phyloP scores from a whole-genome alignment of 139 green algal species.

The Tetraselmis chui region DNA sequence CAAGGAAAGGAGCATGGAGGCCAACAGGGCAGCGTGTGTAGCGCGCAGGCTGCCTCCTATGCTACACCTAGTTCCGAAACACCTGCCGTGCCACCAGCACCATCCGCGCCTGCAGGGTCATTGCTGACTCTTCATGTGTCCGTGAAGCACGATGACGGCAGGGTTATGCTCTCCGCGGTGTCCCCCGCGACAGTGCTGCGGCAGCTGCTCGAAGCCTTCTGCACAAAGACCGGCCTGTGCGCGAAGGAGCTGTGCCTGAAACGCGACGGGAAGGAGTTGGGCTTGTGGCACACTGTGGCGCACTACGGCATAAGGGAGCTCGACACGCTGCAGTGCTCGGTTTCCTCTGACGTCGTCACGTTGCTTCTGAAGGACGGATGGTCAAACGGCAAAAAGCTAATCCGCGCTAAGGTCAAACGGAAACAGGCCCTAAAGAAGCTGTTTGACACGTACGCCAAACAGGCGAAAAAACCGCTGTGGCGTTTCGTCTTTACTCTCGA shows the following conservation, averaged over 20 bases:
- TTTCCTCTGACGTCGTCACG: neutral
- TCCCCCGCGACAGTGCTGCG: neutral
- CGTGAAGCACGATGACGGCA: neutral
- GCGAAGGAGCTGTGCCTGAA: neutral
- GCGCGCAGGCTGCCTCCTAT: too few relatives aligned
- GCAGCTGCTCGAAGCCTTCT: neutral
- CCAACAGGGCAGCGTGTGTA: too few relatives aligned
- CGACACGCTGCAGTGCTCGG: neutral
- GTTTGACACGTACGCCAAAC: neutral
- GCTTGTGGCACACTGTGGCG: neutral
- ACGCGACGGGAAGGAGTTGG: neutral
- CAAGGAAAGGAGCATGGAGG: too few relatives aligned
- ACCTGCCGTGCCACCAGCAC: too few relatives aligned
- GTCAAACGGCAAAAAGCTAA: neutral
- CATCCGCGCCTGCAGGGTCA: too few relatives aligned
- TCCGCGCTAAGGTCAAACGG: neutral
- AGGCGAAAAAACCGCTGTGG: neutral
- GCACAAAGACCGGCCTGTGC: neutral
- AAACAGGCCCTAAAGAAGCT: neutral
- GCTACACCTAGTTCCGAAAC: too few relatives aligned
- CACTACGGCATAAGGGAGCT: neutral
- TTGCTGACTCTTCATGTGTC: neutral
- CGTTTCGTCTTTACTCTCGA: too few relatives aligned
- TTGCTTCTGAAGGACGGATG: neutral
- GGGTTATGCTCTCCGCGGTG: neutral